These are phyloP conservation scores for Neoboletus brunneissimus DNA, from an alignment of 768 basidiomycete species.

Conservation along the genomic window DNA sequence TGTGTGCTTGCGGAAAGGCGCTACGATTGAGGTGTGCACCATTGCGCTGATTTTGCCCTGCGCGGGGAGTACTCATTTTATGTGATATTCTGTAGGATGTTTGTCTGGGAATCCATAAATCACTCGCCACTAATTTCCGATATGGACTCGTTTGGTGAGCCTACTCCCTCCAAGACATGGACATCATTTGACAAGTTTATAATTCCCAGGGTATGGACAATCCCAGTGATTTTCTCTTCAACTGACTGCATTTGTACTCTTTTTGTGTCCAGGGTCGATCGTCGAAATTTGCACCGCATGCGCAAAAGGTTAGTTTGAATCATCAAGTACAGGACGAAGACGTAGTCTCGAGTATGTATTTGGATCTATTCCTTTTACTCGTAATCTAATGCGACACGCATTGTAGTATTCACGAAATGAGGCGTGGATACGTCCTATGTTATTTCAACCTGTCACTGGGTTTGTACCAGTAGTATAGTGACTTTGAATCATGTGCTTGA, in stretches of 20 bases:
- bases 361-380: not conserved
- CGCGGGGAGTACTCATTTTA: not conserved
- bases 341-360: slow-evolving; percentile 77
- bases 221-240: not conserved
- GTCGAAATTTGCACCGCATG: slow-evolving; percentile 90
- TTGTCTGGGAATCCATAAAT: slow-evolving; percentile 90
- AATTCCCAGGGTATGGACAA: slow-evolving; percentile 25
- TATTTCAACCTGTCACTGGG: not conserved
- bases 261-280: slow-evolving; percentile 68
- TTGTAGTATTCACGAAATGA: slow-evolving; percentile 34
- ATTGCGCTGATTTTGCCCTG: not conserved
- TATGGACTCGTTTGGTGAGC: slow-evolving; percentile 91
- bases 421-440: not conserved
- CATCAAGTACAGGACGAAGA: slow-evolving; percentile 88
- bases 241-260: not conserved
- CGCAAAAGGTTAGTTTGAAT: slow-evolving; percentile 85
- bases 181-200: slow-evolving; percentile 4
- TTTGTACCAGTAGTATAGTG: not conserved
- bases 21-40: slow-evolving; percentile 76
- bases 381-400: not conserved
- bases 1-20: slow-evolving; percentile 84
- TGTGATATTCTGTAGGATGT: slow-evolving; percentile 52
- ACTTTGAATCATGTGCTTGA: not conserved
- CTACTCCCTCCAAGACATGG: not conserved
- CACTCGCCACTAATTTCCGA: slow-evolving; percentile 86